Evolutionary conservation across 495 filamentous ascomycete species (phyloP), one percentile per base, ranked within the genome.

Genomic region (Podospora tetraspora): DNA sequence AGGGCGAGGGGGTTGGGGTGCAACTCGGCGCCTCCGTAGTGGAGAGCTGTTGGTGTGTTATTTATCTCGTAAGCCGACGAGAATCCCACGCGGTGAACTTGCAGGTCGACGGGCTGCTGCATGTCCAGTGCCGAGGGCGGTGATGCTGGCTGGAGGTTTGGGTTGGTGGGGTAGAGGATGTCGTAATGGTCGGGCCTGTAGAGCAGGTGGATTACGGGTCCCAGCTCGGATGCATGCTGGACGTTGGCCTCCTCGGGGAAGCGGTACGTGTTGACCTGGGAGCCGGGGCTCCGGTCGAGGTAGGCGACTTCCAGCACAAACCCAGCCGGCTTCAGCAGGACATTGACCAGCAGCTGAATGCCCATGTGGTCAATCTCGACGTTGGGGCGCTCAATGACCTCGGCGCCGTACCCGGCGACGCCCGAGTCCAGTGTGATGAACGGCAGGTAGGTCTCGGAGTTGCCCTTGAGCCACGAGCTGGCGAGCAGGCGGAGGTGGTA

Each of bases 281-380:
- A 83, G 19, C 94, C 94, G 68, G 88, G 82, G 71, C 92, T 97
- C 66, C 95, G 87, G 78, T 99, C 95, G 23, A 99, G 86, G 73
- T 97, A 97, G 10, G 94, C 86, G 58, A 98, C 88, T 73, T 97
- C 92, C 11, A 97, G 86, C 11, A 89, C 87, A 69, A 97, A 87
- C 16, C 88, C 89, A 57, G 89, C 89, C 30, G 91, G 89, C 73
- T 90, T 90, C 62, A 97, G 86, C 2, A 98, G 83, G 16, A 93
- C 86, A 69, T 95, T 90, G 68, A 91, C 84, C 64, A 97, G 80
- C 32, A 90, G 85, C 68, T 86, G 87, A 23, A 98, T 83, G 13
- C 92, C 92, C 21, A 96, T 79, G 76, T 97, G 89, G 56, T 99
- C 95, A 67, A 99, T 95, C 80, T 99, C 95, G 29, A 87, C 85